phyloP scores from a whole-genome alignment of 768 basidiomycete species.

The Boletus vinaceobasis region DNA sequence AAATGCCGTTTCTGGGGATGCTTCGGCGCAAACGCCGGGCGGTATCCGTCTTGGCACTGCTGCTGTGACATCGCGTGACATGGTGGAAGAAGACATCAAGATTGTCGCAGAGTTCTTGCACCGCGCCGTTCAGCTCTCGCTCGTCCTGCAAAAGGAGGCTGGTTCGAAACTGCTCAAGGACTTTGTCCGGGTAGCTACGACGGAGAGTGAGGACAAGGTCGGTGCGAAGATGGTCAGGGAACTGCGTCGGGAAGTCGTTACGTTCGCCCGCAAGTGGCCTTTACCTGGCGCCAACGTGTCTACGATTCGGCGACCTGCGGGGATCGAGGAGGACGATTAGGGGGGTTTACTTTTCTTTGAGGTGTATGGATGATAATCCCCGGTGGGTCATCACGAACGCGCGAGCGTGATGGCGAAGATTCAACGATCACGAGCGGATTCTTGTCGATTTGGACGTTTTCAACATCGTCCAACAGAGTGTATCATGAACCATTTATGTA shows the following conservation, averaged over 20 bases:
- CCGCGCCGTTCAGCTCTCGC: slow-evolving; percentile 88
- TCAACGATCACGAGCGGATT: slow-evolving; percentile 47
- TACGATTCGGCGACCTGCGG: slow-evolving; percentile 53
- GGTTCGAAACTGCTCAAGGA: slow-evolving; percentile 94
- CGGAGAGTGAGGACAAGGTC: slow-evolving; percentile 62
- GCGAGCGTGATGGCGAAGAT: slow-evolving; percentile 37
- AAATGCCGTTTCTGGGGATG: slow-evolving; percentile 96
- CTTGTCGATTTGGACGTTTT: slow-evolving; percentile 26
- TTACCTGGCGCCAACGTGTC: slow-evolving; percentile 77
- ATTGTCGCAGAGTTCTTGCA: slow-evolving; percentile 88
- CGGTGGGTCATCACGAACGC: background rate
- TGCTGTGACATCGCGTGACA: slow-evolving; percentile 91
- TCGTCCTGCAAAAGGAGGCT: slow-evolving; percentile 90
- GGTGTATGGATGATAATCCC: slow-evolving; percentile 1
- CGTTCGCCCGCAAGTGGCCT: slow-evolving; percentile 86
- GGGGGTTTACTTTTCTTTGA: background rate
- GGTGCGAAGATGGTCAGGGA: slow-evolving; percentile 69
- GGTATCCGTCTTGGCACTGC: slow-evolving; percentile 96
- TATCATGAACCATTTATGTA: background rate
- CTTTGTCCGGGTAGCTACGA: slow-evolving; percentile 81
- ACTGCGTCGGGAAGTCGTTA: slow-evolving; percentile 75
- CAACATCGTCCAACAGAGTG: slow-evolving; percentile 28
- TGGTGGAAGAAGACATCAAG: slow-evolving; percentile 85
- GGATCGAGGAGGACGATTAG: slow-evolving; percentile 54
- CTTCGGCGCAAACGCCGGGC: slow-evolving; percentile 92